Base-by-base conservation (phyloP, 345 rosid species). In the Nephelium lappaceum region DNA sequence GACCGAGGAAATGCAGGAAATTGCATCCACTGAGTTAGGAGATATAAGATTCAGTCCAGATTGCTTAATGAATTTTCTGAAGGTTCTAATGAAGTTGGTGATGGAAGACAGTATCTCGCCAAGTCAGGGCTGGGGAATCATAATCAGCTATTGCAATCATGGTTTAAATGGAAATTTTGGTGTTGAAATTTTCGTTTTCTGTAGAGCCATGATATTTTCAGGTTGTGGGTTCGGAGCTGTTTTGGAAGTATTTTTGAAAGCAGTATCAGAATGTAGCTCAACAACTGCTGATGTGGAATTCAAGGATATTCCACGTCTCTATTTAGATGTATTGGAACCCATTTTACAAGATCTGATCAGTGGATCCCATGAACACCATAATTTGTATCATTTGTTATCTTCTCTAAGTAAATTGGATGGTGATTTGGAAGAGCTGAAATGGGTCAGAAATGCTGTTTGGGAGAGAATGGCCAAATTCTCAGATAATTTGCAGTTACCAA, bases 81-180 rank as follows among this genome's bases (percentile, higher is more conserved):
- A 87, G 84, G 84, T 84, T 83, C 80, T 96, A 55, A 86, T 88
- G 76, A 93, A 83, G 82, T 86, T 96, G 84, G 91, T 94, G 78
- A 85, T 90, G 91, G 95, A 96, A 78, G 99, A 94, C 86, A 84
- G 79, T 79, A 86, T 96, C 71, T 91, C 99, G 67, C 99, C 99
- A 24, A 93, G 90, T 88, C 98, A 96, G 83, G 90, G 90, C 63
- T 96, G 95, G 98, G 87, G 87, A 79, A 89, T 90, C 67, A 71
- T 93, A 76, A 69, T 86, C 71, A 83, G 81, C 79, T 91, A 91
- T 73, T 77, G 88, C 71, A 85, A 78, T 64, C 75, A 78, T 69
- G 93, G 94, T 67, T 81, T 93, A 70, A 74, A 60, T 27, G 91
- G 91, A 67, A 94, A 87, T 80, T 78, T 73, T 39, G 64, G 85